phyloP scores from a whole-genome alignment of 495 filamentous ascomycete genomes.

The Astrocystis sublimbata region DNA sequence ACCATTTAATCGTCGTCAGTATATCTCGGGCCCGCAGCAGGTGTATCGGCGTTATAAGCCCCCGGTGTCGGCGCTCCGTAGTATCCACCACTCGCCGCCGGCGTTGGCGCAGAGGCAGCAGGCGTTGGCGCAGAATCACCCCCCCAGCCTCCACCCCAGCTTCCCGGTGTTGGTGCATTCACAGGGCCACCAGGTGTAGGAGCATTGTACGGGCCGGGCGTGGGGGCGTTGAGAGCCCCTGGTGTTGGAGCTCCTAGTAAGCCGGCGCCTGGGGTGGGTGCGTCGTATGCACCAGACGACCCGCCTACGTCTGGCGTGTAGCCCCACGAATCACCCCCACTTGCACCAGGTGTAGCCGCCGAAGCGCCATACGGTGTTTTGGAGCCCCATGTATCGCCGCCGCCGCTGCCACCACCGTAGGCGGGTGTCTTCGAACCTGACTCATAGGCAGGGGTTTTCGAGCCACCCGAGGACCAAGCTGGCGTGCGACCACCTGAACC shows the following conservation, averaged over 20 bases:
- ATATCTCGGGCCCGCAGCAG: constrained; percentile 65
- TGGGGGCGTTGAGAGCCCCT: constrained; percentile 71
- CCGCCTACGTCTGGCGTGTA: constrained; percentile 59
- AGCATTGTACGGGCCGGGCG: constrained; percentile 71
- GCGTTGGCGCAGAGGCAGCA: constrained; percentile 62
- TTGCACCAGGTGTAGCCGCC: constrained; percentile 57
- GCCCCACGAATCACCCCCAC: constrained; percentile 49
- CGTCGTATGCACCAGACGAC: constrained; percentile 66
- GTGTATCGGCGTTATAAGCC: constrained; percentile 72
- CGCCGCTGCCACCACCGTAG: constrained; percentile 46
- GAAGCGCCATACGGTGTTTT: constrained; percentile 70
- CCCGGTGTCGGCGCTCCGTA: constrained; percentile 79
- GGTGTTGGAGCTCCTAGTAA: constrained; percentile 69
- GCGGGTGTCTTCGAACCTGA: constrained; percentile 74
- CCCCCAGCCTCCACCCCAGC: constrained; percentile 52
- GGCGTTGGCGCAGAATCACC: constrained; percentile 66
- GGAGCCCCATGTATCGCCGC: constrained; percentile 68
- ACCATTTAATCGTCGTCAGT: constrained; percentile 47
- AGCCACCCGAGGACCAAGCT: constrained; percentile 55
- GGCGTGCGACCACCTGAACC: constrained; percentile 53
- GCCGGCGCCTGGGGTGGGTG: constrained; percentile 73
- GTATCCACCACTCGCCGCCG: constrained; percentile 54
- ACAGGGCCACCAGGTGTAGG: constrained; percentile 73
- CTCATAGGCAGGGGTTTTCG: constrained; percentile 62
- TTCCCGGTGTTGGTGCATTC: constrained; percentile 60